Evolutionary conservation across 495 filamentous ascomycete species (phyloP).

Genomic region (Lepraria neglecta): DNA sequence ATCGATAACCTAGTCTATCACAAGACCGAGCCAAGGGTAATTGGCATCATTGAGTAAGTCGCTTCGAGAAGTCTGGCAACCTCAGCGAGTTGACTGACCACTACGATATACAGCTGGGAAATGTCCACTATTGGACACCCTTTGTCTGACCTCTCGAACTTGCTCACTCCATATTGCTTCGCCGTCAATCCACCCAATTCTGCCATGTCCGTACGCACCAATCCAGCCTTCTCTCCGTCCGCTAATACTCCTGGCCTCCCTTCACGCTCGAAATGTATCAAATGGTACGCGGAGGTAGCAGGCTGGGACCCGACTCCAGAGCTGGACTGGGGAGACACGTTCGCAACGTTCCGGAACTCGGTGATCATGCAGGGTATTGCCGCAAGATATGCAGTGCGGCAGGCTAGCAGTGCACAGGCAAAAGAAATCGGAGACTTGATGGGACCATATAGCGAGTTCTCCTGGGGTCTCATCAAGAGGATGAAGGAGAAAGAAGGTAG

Average conservation of each 20-base stretch:
- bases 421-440: slow-evolving; percentile 60
- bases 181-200: slow-evolving; percentile 20
- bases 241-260: slow-evolving; percentile 63
- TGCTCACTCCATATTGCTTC: slow-evolving; percentile 59
- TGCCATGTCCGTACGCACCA: slow-evolving; percentile 20
- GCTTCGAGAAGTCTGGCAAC: not conserved
- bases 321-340: slow-evolving; percentile 54
- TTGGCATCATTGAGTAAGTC: slow-evolving; percentile 81
- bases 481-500: slow-evolving; percentile 35
- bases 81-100: slow-evolving; percentile 8
- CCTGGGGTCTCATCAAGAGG: slow-evolving; percentile 61
- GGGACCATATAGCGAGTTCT: slow-evolving; percentile 61
- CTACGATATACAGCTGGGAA: slow-evolving; percentile 59
- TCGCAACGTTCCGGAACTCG: slow-evolving; percentile 60
- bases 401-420: slow-evolving; percentile 85
- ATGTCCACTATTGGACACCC: slow-evolving; percentile 96
- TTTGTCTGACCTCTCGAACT: slow-evolving; percentile 76
- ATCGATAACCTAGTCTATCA: slow-evolving; percentile 97
- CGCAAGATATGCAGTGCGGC: slow-evolving; percentile 71
- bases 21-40: slow-evolving; percentile 76
- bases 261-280: slow-evolving; percentile 56
- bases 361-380: slow-evolving; percentile 95
- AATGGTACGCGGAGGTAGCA: slow-evolving; percentile 69
- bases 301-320: slow-evolving; percentile 59
- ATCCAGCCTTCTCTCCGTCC: slow-evolving; percentile 24